Percentiles rank a stretch among this genome's conserved stretches.
Conservation (phyloP, 1,284 basidiomycete species). For the Cryptococcus sp. region DNA sequence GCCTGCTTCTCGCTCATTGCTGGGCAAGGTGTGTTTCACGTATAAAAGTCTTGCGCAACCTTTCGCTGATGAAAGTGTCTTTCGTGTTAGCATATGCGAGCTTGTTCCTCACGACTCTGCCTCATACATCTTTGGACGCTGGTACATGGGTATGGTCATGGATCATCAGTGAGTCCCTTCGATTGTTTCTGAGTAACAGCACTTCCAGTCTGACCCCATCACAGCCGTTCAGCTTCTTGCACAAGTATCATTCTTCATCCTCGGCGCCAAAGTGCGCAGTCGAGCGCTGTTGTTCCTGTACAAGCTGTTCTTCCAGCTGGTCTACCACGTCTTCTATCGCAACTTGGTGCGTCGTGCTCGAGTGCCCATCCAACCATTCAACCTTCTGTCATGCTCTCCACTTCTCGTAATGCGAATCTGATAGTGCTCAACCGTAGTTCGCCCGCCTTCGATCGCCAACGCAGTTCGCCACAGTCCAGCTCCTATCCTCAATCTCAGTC, state of each 20-base stretch:
- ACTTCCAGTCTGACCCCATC: background rate
- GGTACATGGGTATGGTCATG: constrained; percentile 61
- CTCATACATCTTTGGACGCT: constrained; percentile 60
- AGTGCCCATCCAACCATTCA: background rate
- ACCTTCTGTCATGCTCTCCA: background rate
- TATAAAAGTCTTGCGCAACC: background rate
- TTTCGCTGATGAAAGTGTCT: background rate
- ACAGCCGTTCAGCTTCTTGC: constrained; percentile 56
- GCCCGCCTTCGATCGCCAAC: constrained; percentile 49
- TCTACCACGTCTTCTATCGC: constrained; percentile 54
- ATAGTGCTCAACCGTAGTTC: constrained; percentile 26
- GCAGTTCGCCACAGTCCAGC: constrained; percentile 59
- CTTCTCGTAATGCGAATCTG: background rate
- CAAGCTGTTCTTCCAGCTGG: constrained; percentile 55
- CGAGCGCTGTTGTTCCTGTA: constrained; percentile 60
- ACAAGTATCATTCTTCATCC: constrained; percentile 56
- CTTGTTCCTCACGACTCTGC: constrained; percentile 59
- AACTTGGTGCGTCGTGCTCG: constrained; percentile 41
- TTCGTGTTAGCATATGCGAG: constrained; percentile 56
- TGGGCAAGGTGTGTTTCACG: constrained; percentile 55
- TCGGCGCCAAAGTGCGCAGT: constrained; percentile 57
- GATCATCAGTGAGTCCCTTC: constrained; percentile 52
- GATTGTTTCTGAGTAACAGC: background rate
- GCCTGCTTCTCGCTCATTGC: constrained; percentile 59
- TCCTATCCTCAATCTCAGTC: constrained; percentile 58